Conservation (phyloP, 2,329 filamentous ascomycete species). For the Ceratocystis cubensis region DNA sequence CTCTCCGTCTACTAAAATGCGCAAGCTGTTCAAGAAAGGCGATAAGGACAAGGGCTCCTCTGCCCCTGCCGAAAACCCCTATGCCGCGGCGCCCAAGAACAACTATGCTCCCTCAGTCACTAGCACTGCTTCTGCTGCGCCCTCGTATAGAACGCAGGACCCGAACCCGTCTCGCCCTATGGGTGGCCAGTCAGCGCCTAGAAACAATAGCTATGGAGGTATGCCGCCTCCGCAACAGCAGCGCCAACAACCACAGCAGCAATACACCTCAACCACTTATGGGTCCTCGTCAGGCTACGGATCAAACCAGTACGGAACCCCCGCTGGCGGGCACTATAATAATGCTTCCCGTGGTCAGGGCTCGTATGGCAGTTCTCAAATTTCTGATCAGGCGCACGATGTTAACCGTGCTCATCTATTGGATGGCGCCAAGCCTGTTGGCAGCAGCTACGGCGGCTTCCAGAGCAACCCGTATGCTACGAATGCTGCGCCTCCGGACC, state of each 20-base stretch:
- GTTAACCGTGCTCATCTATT: constrained; percentile 29
- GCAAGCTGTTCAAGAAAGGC: constrained; percentile 19
- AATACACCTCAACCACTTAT: constrained; percentile 14
- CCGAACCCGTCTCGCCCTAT: constrained; percentile 15
- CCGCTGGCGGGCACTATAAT: constrained; percentile 42
- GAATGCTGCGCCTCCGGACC: constrained; percentile 7
- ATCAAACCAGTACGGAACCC: constrained; percentile 40
- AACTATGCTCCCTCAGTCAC: constrained; percentile 19
- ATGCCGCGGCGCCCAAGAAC: constrained; percentile 16
- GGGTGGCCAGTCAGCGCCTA: constrained; percentile 24
- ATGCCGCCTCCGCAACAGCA: constrained; percentile 13
- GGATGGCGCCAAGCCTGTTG: constrained; percentile 18
- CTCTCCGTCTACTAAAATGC: constrained; percentile 12
- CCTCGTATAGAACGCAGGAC: constrained; percentile 18
- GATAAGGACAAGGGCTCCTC: constrained; percentile 19
- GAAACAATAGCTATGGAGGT: constrained; percentile 21
- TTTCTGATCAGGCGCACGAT: constrained; percentile 34
- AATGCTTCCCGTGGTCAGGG: constrained; percentile 39
- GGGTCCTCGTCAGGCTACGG: constrained; percentile 36
- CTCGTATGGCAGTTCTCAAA: constrained; percentile 43
- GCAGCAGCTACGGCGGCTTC: constrained; percentile 23
- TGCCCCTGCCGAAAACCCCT: constrained; percentile 20
- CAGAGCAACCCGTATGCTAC: constrained; percentile 23
- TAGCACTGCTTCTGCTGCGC: constrained; percentile 15
- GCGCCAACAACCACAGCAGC: constrained; percentile 22